phyloP scores from a whole-genome alignment of 139 green algal genomes.

The Chlorella sp. region DNA sequence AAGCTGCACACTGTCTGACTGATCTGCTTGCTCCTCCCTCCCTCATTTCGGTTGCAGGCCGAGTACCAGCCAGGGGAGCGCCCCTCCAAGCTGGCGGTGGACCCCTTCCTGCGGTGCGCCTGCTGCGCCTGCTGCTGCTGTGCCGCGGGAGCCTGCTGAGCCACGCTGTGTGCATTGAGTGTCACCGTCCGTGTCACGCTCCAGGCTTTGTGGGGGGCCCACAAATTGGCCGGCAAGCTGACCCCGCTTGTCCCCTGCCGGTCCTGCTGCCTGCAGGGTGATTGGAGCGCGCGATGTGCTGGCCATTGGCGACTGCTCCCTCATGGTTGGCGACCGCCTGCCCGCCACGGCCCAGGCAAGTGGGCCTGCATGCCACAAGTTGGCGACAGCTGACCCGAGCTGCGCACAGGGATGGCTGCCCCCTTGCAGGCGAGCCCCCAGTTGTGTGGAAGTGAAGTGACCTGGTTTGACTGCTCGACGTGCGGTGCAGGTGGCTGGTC shows the following conservation, averaged over 20 bases:
- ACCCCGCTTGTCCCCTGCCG: background rate
- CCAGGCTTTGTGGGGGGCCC: too few species aligned
- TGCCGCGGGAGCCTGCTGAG: too few species aligned
- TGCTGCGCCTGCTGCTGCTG: background rate
- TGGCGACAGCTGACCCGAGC: background rate
- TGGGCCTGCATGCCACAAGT: background rate
- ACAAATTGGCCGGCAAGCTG: too few species aligned
- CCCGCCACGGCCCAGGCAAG: slow-evolving; percentile 67
- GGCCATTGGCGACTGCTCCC: slow-evolving; percentile 64
- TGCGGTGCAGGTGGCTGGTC: slow-evolving; percentile 48
- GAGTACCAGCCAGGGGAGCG: slow-evolving; percentile 1
- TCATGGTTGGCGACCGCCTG: slow-evolving; percentile 50
- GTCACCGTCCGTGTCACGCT: too few species aligned
- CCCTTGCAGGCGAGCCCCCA: background rate
- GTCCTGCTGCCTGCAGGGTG: slow-evolving; percentile 33
- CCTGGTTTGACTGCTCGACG: background rate
- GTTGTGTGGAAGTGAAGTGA: too few species aligned
- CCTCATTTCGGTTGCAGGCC: background rate
- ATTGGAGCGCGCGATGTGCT: slow-evolving; percentile 65
- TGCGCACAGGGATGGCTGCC: background rate
- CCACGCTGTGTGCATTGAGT: too few species aligned
- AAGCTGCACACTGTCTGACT: too few species aligned
- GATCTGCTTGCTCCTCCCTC: too few species aligned
- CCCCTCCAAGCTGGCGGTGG: slow-evolving; percentile 64
- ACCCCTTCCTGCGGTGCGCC: slow-evolving; percentile 60